A percentile compares a stretch with the other conserved stretches of the same genome.
Evolutionary conservation across 257 asterid species (phyloP).

Genomic region (Nicotiana tabacum): DNA sequence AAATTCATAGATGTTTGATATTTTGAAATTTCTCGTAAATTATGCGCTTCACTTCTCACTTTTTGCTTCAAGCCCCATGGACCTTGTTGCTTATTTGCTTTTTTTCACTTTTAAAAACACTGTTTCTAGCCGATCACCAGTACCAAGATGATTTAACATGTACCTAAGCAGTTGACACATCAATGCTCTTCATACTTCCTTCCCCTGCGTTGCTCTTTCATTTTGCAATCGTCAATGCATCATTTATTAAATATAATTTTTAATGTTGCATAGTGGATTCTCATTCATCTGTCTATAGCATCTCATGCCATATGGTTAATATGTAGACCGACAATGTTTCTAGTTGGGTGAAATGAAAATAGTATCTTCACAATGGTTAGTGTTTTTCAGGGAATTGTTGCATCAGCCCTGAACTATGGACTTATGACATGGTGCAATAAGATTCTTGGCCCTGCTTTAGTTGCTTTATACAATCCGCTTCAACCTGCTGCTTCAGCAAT

Average conservation of each 20-base stretch:
- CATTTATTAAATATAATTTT: not conserved
- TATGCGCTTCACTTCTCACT: too few species aligned
- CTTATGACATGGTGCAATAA: conserved; percentile 84
- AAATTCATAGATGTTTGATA: too few species aligned
- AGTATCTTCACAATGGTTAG: not conserved
- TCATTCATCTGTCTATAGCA: not conserved
- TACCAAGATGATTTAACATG: too few species aligned
- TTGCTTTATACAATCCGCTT: conserved; percentile 83
- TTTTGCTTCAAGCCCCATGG: too few species aligned
- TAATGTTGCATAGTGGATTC: not conserved
- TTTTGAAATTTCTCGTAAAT: too few species aligned
- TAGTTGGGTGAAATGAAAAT: not conserved
- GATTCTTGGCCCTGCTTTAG: conserved; percentile 84
- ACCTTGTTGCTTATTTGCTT: too few species aligned
- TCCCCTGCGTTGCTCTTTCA: not conserved
- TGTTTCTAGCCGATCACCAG: too few species aligned
- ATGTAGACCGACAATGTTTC: not conserved
- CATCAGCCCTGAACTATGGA: conserved; percentile 90
- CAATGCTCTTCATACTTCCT: not conserved
- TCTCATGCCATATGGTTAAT: not conserved
- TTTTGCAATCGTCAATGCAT: not conserved
- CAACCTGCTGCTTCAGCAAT: conserved; percentile 90
- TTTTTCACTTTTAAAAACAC: too few species aligned
- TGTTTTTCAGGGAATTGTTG: conserved; percentile 60
- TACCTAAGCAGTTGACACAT: too few species aligned